phyloP scores from a whole-genome alignment of 148 eudicot species.

The Hydrangea macrophylla region DNA sequence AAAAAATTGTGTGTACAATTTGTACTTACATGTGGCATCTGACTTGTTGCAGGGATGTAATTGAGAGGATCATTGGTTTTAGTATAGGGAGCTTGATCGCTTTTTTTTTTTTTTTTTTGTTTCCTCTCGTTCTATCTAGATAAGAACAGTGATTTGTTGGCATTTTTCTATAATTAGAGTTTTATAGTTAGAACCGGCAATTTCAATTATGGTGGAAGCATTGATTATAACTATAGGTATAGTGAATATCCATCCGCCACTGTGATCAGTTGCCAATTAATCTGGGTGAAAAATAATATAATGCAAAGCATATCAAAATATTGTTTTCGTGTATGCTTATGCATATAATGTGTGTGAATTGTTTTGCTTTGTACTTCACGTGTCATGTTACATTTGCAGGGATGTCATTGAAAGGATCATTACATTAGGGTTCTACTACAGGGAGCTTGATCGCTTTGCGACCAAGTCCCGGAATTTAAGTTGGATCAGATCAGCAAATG shows the following conservation, averaged over 20 bases:
- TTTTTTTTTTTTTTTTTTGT: not conserved
- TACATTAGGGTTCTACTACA: conserved; percentile 84
- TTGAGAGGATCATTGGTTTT: too few species aligned
- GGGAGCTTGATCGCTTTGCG: conserved; percentile 90
- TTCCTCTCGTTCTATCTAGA: not conserved
- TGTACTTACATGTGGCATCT: too few species aligned
- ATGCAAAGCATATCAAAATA: too few species aligned
- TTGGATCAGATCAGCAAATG: conserved; percentile 71
- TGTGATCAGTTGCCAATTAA: too few species aligned
- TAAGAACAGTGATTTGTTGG: not conserved
- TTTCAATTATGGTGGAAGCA: too few species aligned
- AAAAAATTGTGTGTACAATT: too few species aligned
- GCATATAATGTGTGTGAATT: not conserved
- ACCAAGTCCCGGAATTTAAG: conserved; percentile 81
- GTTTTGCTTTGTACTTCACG: not conserved
- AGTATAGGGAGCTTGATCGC: too few species aligned
- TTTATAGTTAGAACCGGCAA: not conserved
- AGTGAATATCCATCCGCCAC: too few species aligned
- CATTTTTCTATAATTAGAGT: not conserved
- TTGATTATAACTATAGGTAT: too few species aligned
- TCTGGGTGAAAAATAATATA: too few species aligned
- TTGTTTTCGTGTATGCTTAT: not conserved
- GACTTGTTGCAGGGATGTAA: too few species aligned
- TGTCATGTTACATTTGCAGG: conserved; percentile 40
- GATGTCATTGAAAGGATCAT: conserved; percentile 84